A percentile compares a stretch with the other conserved stretches of the same genome.
Conservation (phyloP, 106 monocot species). For the Dendrobium nobile region DNA sequence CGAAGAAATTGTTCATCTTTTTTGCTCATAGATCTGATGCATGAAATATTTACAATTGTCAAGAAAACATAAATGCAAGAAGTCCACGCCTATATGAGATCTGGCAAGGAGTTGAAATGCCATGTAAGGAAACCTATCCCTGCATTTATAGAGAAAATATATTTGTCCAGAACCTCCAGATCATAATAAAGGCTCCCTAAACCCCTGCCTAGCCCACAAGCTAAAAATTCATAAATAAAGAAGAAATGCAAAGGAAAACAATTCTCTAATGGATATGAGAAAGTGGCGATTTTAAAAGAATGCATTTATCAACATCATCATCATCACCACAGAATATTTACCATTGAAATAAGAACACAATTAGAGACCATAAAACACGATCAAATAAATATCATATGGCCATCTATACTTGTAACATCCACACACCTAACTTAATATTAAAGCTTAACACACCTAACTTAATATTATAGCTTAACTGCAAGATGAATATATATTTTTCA, state of each 20-base stretch:
- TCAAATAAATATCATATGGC: neutral
- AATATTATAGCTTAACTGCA: too few species aligned
- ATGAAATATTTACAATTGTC: neutral
- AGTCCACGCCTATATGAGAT: neutral
- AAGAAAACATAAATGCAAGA: neutral
- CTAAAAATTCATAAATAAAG: neutral
- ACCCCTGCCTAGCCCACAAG: neutral
- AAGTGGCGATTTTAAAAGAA: neutral
- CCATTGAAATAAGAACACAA: neutral
- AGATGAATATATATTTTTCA: too few species aligned
- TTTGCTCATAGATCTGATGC: neutral
- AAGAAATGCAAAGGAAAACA: neutral
- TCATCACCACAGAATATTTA: neutral
- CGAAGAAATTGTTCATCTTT: neutral
- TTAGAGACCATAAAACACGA: neutral
- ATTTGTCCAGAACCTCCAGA: neutral
- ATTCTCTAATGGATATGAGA: neutral
- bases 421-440: too few species aligned
- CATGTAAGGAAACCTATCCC: neutral
- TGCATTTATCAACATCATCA: neutral
- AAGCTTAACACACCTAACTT: too few species aligned
- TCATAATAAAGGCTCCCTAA: neutral
- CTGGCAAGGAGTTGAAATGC: too few species aligned
- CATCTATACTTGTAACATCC: too few species aligned
- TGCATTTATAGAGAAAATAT: neutral